Conservation (phyloP, 176 grass and related monocot species). For the Elaeis guineensis region DNA sequence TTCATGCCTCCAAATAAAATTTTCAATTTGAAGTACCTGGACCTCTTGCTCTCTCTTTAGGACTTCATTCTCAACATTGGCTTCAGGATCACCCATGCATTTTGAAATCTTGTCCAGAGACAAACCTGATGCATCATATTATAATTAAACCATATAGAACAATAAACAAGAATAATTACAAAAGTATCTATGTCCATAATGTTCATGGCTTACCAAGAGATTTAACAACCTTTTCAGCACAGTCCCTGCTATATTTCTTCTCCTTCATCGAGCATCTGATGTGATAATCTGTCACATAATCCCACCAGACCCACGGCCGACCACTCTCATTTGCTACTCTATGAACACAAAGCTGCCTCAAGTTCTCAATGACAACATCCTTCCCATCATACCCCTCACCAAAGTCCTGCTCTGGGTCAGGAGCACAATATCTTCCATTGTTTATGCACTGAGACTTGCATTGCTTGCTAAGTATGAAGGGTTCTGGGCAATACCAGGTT, state of each 20-base stretch:
- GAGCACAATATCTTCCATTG: conserved; percentile 54
- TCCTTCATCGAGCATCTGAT: conserved; percentile 74
- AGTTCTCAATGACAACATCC: conserved; percentile 77
- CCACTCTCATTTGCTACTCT: conserved; percentile 42
- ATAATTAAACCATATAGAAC: not conserved
- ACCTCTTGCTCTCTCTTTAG: not conserved
- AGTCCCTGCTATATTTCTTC: conserved; percentile 39
- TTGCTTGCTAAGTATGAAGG: conserved; percentile 10
- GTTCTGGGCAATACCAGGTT: conserved; percentile 19
- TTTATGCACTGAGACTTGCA: conserved; percentile 20
- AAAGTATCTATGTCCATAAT: no score
- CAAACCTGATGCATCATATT: conserved; percentile 3
- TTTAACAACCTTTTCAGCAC: conserved; percentile 42
- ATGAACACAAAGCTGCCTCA: conserved; percentile 94
- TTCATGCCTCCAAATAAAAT: not conserved
- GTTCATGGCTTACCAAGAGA: conserved; percentile 45
- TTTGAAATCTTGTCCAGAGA: not conserved
- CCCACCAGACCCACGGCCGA: conserved; percentile 79
- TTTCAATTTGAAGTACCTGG: conserved; percentile 3
- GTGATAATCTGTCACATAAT: conserved; percentile 77
- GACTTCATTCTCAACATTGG: conserved; percentile 6
- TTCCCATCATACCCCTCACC: conserved; percentile 47
- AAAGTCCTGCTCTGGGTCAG: conserved; percentile 84
- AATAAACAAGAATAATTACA: no score
- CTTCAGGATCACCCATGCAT: conserved; percentile 6